Evolutionary conservation across 1,139 yeast genomes (phyloP).

Genomic region (Yamadazyma atlantica): DNA sequence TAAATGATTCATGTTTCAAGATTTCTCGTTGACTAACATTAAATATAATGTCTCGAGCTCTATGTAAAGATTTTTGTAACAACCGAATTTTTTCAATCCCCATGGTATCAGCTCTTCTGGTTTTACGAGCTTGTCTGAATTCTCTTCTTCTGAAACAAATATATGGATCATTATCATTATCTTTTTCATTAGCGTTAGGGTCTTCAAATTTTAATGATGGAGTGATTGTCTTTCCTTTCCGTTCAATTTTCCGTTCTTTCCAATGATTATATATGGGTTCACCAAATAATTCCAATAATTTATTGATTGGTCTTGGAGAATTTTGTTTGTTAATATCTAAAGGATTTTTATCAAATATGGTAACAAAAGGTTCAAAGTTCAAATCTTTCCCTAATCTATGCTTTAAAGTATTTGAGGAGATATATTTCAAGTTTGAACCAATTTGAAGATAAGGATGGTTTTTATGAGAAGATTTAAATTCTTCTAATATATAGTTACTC

Average conservation of each 20-base stretch:
- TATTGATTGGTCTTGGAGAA: slow-evolving; percentile 45
- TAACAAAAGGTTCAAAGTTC: slow-evolving; percentile 39
- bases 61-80: slow-evolving; percentile 72
- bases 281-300: slow-evolving; percentile 66
- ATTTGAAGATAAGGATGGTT: slow-evolving; percentile 30
- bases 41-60: slow-evolving; percentile 70
- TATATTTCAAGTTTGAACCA: slow-evolving; percentile 33
- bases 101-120: slow-evolving; percentile 90
- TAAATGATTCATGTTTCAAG: slow-evolving; percentile 56
- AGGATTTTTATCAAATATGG: slow-evolving; percentile 51
- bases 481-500: slow-evolving; percentile 45
- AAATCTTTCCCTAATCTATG: slow-evolving; percentile 42
- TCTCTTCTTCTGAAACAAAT: slow-evolving; percentile 95
- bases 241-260: slow-evolving; percentile 68
- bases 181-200: slow-evolving; percentile 72
- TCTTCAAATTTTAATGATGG: slow-evolving; percentile 85
- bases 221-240: slow-evolving; percentile 69
- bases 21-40: slow-evolving; percentile 76
- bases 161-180: slow-evolving; percentile 89
- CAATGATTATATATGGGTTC: slow-evolving; percentile 74
- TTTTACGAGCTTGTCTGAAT: slow-evolving; percentile 91
- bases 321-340: slow-evolving; percentile 19
- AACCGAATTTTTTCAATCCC: slow-evolving; percentile 82
- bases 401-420: slow-evolving; percentile 37
- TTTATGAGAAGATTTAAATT: slow-evolving; percentile 27